Conservation (phyloP, 306 rosid genomes). For the Acacia melanoxylon region DNA sequence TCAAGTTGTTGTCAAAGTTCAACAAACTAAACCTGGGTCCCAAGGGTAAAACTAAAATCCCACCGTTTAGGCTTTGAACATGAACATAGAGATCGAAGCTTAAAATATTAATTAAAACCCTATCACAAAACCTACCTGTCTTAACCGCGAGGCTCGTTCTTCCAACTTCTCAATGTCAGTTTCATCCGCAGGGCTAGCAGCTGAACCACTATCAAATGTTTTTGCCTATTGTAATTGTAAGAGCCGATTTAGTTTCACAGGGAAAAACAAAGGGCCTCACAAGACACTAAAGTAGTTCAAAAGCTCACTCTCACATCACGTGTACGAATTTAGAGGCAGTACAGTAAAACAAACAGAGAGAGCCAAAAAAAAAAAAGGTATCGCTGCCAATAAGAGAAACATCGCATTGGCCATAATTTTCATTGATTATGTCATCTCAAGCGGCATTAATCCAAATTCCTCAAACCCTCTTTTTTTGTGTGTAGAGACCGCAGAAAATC, state of each 20-base stretch:
- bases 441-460: constrained; percentile 8
- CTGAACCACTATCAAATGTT: constrained; percentile 54
- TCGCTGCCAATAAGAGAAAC: background rate
- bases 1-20: constrained; percentile 5
- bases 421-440: background rate
- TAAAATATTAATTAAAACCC: constrained; percentile 11
- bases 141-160: constrained; percentile 65
- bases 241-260: constrained; percentile 32
- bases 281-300: background rate
- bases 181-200: constrained; percentile 57
- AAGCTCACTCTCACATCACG: background rate
- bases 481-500: background rate
- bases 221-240: constrained; percentile 53
- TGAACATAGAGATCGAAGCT: constrained; percentile 17
- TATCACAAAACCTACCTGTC: constrained; percentile 52
- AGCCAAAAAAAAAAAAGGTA: background rate
- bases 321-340: background rate
- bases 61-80: constrained; percentile 15
- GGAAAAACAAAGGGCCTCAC: constrained; percentile 15
- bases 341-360: background rate
- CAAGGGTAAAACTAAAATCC: background rate
- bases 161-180: constrained; percentile 76
- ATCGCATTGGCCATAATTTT: background rate
- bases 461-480: background rate
- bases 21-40: constrained; percentile 8